Base-by-base conservation (phyloP, 129 eudicot species). In the Lonicera japonica region DNA sequence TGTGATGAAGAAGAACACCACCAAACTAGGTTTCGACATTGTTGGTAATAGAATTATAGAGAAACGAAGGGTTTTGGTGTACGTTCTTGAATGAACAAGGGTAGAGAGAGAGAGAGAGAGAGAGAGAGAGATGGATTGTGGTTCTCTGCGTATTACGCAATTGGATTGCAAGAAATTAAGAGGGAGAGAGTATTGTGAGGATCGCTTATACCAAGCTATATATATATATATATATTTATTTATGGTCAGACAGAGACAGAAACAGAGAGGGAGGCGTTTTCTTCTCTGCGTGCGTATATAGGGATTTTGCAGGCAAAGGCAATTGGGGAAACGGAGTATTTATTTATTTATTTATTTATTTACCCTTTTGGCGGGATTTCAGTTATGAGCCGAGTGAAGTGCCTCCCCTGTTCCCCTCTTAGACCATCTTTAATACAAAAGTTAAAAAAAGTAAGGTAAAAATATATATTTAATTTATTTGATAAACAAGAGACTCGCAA, bases 341-440 rank as follows among this genome's bases (percentile, higher is more conserved):
- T n/a, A n/a, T n/a, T n/a, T n/a, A n/a, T n/a, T n/a, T n/a, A n/a
- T n/a, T n/a, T n/a, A n/a, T n/a, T n/a, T n/a, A n/a, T n/a, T 29
- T 54, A 38, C 43, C 19, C n/a, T 70, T 75, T 75, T 69, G 80
- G 80, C 63, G 80, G 77, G 82, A 77, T 71, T 36, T 66, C 78
- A 66, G 78, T 77, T 77, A 22, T n/a, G n/a, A n/a, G n/a, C n/a
- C 8, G 54, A 52, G 1, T 52, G 56, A 45, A 45, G 51, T 15
- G 14, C n/a, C n/a, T n/a, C n/a, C n/a, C n/a, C n/a, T n/a, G n/a
- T n/a, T n/a, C n/a, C n/a, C n/a, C n/a, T n/a, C n/a, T n/a, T n/a
- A n/a, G n/a, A n/a, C n/a, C n/a, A n/a, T n/a, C n/a, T n/a, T n/a
- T n/a, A n/a, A n/a, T n/a, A n/a, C n/a, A n/a, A n/a, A n/a, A n/a